Base-by-base conservation (phyloP, 2,329 filamentous ascomycete genomes). In the Fonsecaea pugnacius region DNA sequence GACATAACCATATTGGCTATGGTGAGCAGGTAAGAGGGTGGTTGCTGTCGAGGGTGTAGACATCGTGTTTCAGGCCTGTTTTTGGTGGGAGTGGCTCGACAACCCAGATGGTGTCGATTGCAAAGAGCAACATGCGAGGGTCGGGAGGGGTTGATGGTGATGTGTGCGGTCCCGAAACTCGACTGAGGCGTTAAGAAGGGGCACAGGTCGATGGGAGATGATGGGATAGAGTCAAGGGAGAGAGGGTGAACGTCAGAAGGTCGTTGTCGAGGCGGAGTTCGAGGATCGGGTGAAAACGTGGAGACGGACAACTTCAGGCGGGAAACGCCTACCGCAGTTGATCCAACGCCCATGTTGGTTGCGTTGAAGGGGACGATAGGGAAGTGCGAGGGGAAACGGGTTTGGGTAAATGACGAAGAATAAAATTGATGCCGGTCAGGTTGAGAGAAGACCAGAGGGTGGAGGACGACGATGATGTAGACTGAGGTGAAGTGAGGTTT, bases 21-120 rank as follows among this genome's bases (percentile, higher is more conserved):
- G 85, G 77, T 89, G 87, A 73, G 85, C 86, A 75, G 88, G 87
- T 74, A 91, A 83, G 71, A 88, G 89, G 74, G 88, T 88, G 76
- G 89, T 90, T 73, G 88, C 89, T 74, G 88, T 90, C 67, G 90
- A 91, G 71, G 91, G 90, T 72, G 90, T 92, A 83, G 91, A 93
- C 91, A 94, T 93, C 77, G 58, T 68, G 66, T 64, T 55, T 57
- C 48, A 43, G 52, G 62, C 36, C 58, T 21, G 35, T 52, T 58
- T 60, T 40, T 58, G 59, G 58, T 63, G 65, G 60, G 65, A 64
- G 58, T 51, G 53, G 58, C 59, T 62, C 61, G 56, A 66, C 66
- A 64, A 66, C 66, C 43, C 60, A 56, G 52, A 32, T 64, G 62
- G 60, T 63, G 54, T 43, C 46, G 48, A 64, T 46, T 57, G 64